phyloP scores from a whole-genome alignment of 176 grass and related monocot genomes.

The Poa pratensis region DNA sequence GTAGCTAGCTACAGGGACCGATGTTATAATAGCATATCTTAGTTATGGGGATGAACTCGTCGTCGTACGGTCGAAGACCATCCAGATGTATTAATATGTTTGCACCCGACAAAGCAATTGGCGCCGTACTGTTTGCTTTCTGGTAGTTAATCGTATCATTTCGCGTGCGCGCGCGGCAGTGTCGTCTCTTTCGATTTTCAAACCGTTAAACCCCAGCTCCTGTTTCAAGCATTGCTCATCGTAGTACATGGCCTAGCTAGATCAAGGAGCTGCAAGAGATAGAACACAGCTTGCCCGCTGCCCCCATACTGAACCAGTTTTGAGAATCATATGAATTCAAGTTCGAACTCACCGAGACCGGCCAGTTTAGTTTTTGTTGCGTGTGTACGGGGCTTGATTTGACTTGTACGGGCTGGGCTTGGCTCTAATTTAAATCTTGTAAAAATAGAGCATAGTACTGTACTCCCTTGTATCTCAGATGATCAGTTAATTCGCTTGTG shows the following conservation, averaged over 20 bases:
- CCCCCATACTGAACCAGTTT: too few species aligned
- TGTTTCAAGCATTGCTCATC: background rate
- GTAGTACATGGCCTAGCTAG: background rate
- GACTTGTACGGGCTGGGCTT: background rate
- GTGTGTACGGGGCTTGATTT: too few species aligned
- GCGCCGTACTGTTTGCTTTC: slow-evolving; percentile 28
- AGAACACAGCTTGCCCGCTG: too few species aligned
- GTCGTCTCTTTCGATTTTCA: slow-evolving; percentile 10
- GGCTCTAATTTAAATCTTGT: background rate
- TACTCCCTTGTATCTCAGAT: background rate
- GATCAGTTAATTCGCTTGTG: background rate
- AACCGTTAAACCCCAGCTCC: background rate
- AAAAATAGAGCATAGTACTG: too few species aligned
- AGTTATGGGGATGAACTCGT: slow-evolving; percentile 17
- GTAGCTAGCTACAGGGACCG: background rate
- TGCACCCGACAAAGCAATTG: slow-evolving; percentile 44
- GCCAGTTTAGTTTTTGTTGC: too few species aligned
- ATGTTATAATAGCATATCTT: slow-evolving; percentile 47
- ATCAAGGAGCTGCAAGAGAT: background rate
- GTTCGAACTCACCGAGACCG: too few species aligned
- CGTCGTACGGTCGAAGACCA: slow-evolving; percentile 48
- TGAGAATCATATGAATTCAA: too few species aligned
- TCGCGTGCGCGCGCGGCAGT: background rate
- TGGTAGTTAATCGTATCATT: background rate
- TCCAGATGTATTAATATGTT: slow-evolving; percentile 8